Evolutionary conservation across 2,329 filamentous ascomycete species (phyloP), one percentile per base, ranked within the genome.

Genomic region (Alternaria solani): DNA sequence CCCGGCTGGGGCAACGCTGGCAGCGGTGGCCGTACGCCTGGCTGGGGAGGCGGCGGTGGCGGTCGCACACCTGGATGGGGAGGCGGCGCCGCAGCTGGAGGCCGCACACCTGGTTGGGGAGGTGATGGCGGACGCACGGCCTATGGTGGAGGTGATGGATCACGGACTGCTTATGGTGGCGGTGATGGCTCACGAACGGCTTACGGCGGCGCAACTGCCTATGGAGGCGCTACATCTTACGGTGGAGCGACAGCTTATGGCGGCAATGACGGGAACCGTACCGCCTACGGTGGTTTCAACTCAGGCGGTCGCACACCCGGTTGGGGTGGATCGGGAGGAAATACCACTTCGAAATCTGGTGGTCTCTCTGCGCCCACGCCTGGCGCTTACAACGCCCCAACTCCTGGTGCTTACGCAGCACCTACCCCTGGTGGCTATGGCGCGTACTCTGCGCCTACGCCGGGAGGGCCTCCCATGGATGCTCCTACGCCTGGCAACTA

Each of bases 201-300:
- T 2, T 83, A 84, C 61, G 81, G 81, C 36, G 80, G 80, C 23
- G 81, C 91, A 52, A 94, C 92, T 7, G 87, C 92, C 3, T 96
- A 96, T 70, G 93, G 80, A 36, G 79, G 79, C 38, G 79, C 90
- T 46, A 94, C 92, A 16, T 88, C 92, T 2, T 96, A 96, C 70
- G 93, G 80, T 20, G 93, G 68, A 48, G 67, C 52, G 43, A 72
- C 70, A 32, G 64, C 73, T 32, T 75, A 75, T 28, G 71, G 81
- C 14, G 74, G 73, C 11, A 77, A 77, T 41, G 75, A 77, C 47
- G 76, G 76, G 25, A 73, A 70, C 23, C 68, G 76, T 32, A 83
- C 81, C 8, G 73, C 77, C 20, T 84, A 84, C 53, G 82, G 93
- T n/a, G 84, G 84, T 20, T 77, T 79, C 63, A 79, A 70, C 66